Evolutionary conservation across 257 asterid species (phyloP).

Genomic region (Capsicum chinense): DNA sequence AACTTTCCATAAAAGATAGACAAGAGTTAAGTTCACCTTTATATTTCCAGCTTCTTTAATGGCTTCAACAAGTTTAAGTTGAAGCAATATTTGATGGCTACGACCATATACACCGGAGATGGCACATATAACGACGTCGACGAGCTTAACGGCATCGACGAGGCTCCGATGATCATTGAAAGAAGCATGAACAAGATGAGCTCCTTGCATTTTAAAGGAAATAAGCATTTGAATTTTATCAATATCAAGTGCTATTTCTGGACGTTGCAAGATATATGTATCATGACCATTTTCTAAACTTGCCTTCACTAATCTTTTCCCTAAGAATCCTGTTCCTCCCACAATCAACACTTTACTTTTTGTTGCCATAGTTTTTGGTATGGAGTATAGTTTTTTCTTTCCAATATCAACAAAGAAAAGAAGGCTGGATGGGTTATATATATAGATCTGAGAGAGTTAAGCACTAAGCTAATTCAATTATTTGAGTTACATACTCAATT

Average conservation of each 20-base stretch:
- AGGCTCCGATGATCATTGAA: constrained; percentile 70
- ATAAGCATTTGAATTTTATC: constrained; percentile 64
- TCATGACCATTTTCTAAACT: constrained; percentile 74
- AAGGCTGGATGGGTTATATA: not conserved
- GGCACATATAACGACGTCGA: constrained; percentile 76
- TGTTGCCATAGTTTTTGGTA: constrained; percentile 40
- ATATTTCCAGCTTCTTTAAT: constrained; percentile 85
- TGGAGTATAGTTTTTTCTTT: not conserved
- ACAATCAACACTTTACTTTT: constrained; percentile 73
- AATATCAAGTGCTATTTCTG: constrained; percentile 66
- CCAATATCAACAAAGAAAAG: not conserved
- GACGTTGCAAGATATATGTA: constrained; percentile 64
- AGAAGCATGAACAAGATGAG: constrained; percentile 63
- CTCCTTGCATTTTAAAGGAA: constrained; percentile 72
- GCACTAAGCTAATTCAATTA: no score
- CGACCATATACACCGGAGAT: constrained; percentile 82
- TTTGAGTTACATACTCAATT: no score
- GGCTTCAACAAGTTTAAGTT: constrained; percentile 75
- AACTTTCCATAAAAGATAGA: no score
- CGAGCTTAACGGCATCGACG: constrained; percentile 73
- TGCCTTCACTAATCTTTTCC: constrained; percentile 70
- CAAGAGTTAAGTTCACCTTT: constrained; percentile 46
- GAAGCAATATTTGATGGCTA: constrained; percentile 66
- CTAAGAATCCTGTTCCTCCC: constrained; percentile 87
- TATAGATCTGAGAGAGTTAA: no score